Evolutionary conservation across 805 yeast species (phyloP).

Genomic region (Candida montana): DNA sequence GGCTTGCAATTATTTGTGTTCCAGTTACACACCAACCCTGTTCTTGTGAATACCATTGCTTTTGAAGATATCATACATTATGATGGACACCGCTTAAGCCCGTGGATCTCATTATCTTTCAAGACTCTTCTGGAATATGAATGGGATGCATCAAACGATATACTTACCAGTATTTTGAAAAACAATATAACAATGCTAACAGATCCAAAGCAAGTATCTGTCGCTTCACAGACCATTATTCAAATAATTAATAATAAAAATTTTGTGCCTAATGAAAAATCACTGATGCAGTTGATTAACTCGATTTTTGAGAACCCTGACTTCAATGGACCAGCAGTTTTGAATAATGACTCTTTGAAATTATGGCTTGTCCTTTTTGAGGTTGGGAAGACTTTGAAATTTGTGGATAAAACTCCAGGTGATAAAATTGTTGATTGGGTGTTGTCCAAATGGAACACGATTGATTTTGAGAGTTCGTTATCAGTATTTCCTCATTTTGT

Average conservation of each 20-base stretch:
- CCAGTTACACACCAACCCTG: slow-evolving; percentile 14
- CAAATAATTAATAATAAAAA: slow-evolving; percentile 15
- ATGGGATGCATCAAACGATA: slow-evolving; percentile 13
- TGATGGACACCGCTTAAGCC: slow-evolving; percentile 6
- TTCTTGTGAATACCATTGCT: slow-evolving; percentile 1
- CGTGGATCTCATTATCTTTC: slow-evolving; percentile 19
- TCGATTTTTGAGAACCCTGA: slow-evolving; percentile 49
- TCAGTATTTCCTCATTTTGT: slow-evolving; percentile 31
- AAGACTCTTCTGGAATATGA: slow-evolving; percentile 17
- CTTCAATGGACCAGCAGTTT: slow-evolving; percentile 51
- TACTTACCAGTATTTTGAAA: slow-evolving; percentile 23
- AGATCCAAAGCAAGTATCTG: slow-evolving; percentile 15
- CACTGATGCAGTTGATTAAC: slow-evolving; percentile 41
- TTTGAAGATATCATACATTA: slow-evolving; percentile 11
- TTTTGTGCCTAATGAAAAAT: slow-evolving; percentile 28
- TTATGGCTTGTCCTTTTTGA: slow-evolving; percentile 48
- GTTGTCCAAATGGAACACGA: slow-evolving; percentile 35
- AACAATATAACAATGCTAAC: slow-evolving; percentile 31
- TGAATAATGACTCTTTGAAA: slow-evolving; percentile 41
- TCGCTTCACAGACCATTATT: slow-evolving; percentile 22
- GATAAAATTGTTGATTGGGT: slow-evolving; percentile 48
- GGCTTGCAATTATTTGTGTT: slow-evolving; percentile 29
- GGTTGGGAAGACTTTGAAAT: slow-evolving; percentile 31
- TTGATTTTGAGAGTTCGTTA: slow-evolving; percentile 1
- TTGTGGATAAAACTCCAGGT: slow-evolving; percentile 25